Evolutionary conservation across 257 asterid species (phyloP), one percentile per base, ranked within the genome.

Genomic region (Gentiana straminea): DNA sequence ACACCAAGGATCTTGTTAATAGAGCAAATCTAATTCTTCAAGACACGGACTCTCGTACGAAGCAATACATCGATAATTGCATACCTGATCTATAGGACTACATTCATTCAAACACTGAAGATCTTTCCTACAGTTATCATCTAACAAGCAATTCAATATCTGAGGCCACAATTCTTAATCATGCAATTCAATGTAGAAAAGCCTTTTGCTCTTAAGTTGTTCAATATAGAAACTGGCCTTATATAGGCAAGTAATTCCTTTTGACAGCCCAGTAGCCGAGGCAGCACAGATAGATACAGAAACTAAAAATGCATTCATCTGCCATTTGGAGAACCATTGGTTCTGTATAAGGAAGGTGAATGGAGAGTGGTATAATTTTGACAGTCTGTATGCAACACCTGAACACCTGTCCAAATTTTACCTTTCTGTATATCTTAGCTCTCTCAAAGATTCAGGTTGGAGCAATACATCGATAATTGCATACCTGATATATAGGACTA

Each of bases 11-110:
- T 77, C 87, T 92, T 44, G 60, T 74, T 58, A 86, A 86, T 73
- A 81, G 96, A 71, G 98, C 98, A 55, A 81, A 84, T 73, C 58
- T 91, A 81, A 84, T 91, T 70, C 96, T 91, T 37, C 96, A 91
- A 57, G 96, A 91, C 73, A 96, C 98, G 39, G 95, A 91, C 95
- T 90, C 68, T 90, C 96, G n/a, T 86, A 90, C 0, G 96, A 84
- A 51, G 94, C 98, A 24, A 90, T 82, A 52, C 96, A 86, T n/a
- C n/a, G n/a, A n/a, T n/a, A 80, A 79, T n/a, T n/a, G n/a, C n/a
- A n/a, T n/a, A n/a, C n/a, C n/a, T n/a, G n/a, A n/a, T n/a, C n/a
- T n/a, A n/a, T n/a, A n/a, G n/a, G n/a, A n/a, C n/a, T n/a, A n/a
- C n/a, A n/a, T n/a, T n/a, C n/a, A n/a, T n/a, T n/a, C n/a, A n/a